Evolutionary conservation across 2,329 filamentous ascomycete genomes (phyloP), one percentile per base, ranked within the genome.

Genomic region (Hypoxylon sp.): DNA sequence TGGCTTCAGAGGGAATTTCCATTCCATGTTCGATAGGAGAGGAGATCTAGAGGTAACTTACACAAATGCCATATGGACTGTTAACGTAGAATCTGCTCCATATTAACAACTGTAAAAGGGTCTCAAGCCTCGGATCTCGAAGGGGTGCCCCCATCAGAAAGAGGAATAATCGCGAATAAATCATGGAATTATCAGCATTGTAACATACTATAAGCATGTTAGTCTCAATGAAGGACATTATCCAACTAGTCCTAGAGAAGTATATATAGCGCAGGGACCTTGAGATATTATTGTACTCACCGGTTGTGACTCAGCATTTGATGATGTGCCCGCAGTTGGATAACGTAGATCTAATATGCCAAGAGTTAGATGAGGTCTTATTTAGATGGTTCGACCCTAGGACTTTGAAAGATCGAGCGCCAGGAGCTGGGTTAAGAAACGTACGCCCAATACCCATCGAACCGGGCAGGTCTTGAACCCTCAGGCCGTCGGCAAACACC

Each of bases 261-360:
- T 22, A 46, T 2, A 12, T 24, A 33, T 22, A 24, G 5, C 5
- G n/a, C n/a, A n/a, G 14, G 36, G 36, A 20, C 14, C 14, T 14
- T 26, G 40, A 7, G 30, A 22, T 11, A 8, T 14, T 8, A 18
- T 48, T 11, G 26, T 36, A 62, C 62, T 61, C 12, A 65, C 63
- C 63, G 94, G 94, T 79, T 97, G 93, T 9, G 93, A 92, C 79
- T 97, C 93, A 6, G 93, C 89, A 74, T 93, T 95, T 61, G 81
- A 83, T 70, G 90, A 92, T 77, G 90, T 96, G 61, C 94, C 94
- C 11, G 92, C 91, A 6, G 94, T 97, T 9, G 94, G 94, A 79
- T 97, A 97, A 77, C 94, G 85, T 71, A 97, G 80, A 78, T 97
- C 59, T 67, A 46, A 4, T 20, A n/a, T 4, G n/a, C 24, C 14